Evolutionary conservation across 2,329 filamentous ascomycete genomes (phyloP).

Genomic region (Trichoderma atrobrunneum): DNA sequence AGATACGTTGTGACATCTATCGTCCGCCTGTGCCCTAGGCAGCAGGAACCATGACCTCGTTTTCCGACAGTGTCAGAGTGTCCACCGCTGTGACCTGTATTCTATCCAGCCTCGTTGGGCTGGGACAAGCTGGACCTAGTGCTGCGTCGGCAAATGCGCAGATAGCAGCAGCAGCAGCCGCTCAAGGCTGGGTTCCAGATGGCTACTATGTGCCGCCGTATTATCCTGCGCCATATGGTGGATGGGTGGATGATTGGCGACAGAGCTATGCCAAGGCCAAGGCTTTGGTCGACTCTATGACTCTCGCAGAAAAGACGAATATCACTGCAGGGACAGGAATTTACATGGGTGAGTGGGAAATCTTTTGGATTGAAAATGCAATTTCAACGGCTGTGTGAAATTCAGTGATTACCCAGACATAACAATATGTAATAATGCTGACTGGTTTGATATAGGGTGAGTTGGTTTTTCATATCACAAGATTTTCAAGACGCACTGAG

Average conservation of each 20-base stretch:
- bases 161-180: neutral
- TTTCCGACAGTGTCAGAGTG: conserved; percentile 2
- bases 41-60: neutral
- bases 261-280: conserved; percentile 69
- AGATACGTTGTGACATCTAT: neutral
- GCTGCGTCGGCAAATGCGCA: conserved; percentile 1
- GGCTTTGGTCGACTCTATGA: conserved; percentile 69
- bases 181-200: conserved; percentile 19
- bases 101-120: conserved; percentile 4
- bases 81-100: conserved; percentile 11
- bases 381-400: neutral
- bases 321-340: conserved; percentile 69
- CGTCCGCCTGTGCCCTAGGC: neutral
- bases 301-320: conserved; percentile 76
- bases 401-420: neutral
- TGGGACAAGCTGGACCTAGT: neutral
- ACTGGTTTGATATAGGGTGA: conserved; percentile 14
- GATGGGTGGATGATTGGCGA: conserved; percentile 67
- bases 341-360: conserved; percentile 58
- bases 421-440: neutral
- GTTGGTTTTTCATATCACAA: neutral
- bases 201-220: conserved; percentile 51
- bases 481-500: neutral
- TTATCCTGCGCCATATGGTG: conserved; percentile 70
- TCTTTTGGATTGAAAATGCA: neutral